Conservation (phyloP, 768 basidiomycete species). For the Lentinula edodes region DNA sequence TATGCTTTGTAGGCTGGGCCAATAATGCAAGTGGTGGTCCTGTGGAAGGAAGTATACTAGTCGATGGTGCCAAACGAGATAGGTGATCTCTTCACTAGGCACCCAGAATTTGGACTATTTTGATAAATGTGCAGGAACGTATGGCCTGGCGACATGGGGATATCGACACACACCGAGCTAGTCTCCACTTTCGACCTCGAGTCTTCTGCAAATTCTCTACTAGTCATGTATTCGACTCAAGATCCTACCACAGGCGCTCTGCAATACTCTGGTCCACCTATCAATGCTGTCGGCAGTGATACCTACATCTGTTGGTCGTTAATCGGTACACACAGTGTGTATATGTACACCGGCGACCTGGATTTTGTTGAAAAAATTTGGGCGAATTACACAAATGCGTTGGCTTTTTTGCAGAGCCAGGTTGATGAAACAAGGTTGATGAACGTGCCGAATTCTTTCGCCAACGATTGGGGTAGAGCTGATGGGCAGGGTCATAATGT, state of each 20-base stretch:
- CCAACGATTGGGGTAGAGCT: conserved; percentile 45
- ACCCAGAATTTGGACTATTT: not conserved
- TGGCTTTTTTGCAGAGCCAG: conserved; percentile 34
- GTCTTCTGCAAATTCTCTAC: conserved; percentile 39
- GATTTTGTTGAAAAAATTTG: conserved; percentile 37
- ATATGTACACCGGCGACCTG: conserved; percentile 41
- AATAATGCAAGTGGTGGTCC: conserved; percentile 44
- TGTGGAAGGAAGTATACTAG: conserved; percentile 43
- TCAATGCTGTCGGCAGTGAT: conserved; percentile 29
- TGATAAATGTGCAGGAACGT: conserved; percentile 15
- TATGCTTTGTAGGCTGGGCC: conserved; percentile 30
- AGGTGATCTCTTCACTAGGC: conserved; percentile 22
- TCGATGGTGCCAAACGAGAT: conserved; percentile 50
- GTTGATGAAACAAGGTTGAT: conserved; percentile 33
- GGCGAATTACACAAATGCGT: conserved; percentile 23
- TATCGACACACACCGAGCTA: conserved; percentile 32
- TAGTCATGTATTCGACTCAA: conserved; percentile 44
- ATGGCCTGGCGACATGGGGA: conserved; percentile 34
- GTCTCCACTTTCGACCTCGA: conserved; percentile 28
- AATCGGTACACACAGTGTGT: conserved; percentile 36
- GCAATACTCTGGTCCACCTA: conserved; percentile 36
- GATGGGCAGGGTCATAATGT: conserved; percentile 42
- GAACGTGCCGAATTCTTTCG: conserved; percentile 32
- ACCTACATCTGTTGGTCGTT: conserved; percentile 50
- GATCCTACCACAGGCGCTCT: conserved; percentile 39